These are phyloP conservation scores for Schizosaccharomyces pombe DNA, from an alignment of 805 yeast genomes.

Conservation along the genomic window DNA sequence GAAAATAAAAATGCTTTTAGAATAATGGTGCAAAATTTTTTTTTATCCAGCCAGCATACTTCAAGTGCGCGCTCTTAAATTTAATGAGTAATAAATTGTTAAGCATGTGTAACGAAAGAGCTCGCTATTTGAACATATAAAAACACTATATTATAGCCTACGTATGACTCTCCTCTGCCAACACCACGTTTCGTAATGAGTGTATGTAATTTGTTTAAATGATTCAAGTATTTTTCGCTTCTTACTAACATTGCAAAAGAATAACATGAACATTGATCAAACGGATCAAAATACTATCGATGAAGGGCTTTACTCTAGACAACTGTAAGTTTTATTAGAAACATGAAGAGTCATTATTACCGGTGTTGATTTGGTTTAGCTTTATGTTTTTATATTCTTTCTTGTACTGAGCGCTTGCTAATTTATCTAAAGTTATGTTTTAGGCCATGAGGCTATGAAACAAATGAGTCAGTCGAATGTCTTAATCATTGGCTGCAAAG, in stretches of 20 bases:
- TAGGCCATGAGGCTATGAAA: conserved; percentile 95
- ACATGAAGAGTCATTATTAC: neutral
- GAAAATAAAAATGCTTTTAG: too few relatives aligned
- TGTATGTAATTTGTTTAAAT: neutral
- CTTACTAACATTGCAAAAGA: conserved; percentile 6
- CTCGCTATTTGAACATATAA: neutral
- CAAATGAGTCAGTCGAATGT: conserved; percentile 88
- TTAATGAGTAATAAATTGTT: too few relatives aligned
- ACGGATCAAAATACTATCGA: conserved; percentile 30
- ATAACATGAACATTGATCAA: conserved; percentile 4
- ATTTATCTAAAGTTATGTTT: conserved; percentile 30
- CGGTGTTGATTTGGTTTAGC: neutral
- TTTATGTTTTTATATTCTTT: neutral
- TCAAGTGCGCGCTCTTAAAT: too few relatives aligned
- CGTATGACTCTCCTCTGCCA: neutral
- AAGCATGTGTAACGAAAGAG: neutral
- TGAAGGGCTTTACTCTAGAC: conserved; percentile 88
- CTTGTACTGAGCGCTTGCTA: too few relatives aligned
- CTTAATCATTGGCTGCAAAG: conserved; percentile 71
- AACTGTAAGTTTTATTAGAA: conserved; percentile 22
- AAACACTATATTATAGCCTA: neutral
- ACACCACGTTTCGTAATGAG: conserved; percentile 9
- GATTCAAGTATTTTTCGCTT: conserved; percentile 7
- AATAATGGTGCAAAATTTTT: too few relatives aligned
- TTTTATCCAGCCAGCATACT: too few relatives aligned